phyloP scores from a whole-genome alignment of 2,329 filamentous ascomycete genomes.

The Colletotrichum coccodes region DNA sequence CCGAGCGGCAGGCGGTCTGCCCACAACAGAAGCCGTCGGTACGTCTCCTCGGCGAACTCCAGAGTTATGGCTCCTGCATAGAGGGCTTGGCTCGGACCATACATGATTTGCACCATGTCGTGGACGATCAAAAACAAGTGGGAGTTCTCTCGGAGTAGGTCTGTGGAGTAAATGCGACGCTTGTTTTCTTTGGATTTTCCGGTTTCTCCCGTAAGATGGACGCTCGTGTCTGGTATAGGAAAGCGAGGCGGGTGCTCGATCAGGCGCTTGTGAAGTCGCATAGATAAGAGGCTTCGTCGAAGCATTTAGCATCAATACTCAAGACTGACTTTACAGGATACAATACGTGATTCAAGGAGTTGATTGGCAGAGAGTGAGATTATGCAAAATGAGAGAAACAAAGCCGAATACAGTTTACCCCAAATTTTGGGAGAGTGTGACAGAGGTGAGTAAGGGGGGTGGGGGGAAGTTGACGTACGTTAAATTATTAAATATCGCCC shows the following conservation, averaged over 20 bases:
- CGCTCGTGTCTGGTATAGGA: not conserved
- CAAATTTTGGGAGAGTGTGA: no score
- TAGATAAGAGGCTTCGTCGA: not conserved
- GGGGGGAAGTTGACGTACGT: not conserved
- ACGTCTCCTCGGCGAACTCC: conserved; percentile 47
- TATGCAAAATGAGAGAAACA: not conserved
- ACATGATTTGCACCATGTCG: conserved; percentile 41
- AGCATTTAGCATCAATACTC: not conserved
- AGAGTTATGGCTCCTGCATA: conserved; percentile 26
- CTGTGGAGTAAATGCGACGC: not conserved
- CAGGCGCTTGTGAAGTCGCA: not conserved
- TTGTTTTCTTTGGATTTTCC: not conserved
- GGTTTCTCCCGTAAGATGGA: not conserved
- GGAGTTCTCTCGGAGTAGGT: conserved; percentile 33
- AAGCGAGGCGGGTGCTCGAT: not conserved
- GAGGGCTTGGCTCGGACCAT: conserved; percentile 20
- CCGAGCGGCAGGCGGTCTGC: conserved; percentile 42
- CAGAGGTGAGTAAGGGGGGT: no score
- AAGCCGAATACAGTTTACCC: no score
- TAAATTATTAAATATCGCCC: not conserved
- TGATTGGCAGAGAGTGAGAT: no score
- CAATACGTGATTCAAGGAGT: no score
- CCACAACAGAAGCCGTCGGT: conserved; percentile 50
- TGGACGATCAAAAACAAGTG: conserved; percentile 49
- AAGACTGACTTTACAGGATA: no score